A percentile compares a stretch with the other conserved stretches of the same genome.
phyloP scores from a whole-genome alignment of 2,329 filamentous ascomycete species.

The Monilinia vaccinii-corymbosi region DNA sequence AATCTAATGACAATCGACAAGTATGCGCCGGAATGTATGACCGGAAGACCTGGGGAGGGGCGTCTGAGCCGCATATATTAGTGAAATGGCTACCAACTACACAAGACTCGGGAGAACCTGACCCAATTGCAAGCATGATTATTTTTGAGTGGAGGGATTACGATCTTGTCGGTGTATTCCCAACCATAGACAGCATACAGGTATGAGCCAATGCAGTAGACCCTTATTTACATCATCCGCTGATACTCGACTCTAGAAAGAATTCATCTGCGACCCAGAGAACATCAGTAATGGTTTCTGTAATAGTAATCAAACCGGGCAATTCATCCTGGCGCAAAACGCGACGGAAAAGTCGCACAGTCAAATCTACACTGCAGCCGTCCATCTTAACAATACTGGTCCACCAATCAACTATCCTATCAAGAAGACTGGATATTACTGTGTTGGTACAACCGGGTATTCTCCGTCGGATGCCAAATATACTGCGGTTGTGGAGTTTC shows the following conservation, averaged over 20 bases:
- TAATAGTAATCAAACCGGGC: conserved; percentile 65
- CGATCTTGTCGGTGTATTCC: conserved; percentile 62
- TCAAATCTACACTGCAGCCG: conserved; percentile 67
- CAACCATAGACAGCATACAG: conserved; percentile 43
- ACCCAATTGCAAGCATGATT: conserved; percentile 73
- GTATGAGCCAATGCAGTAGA: conserved; percentile 33
- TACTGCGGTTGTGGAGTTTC: conserved; percentile 76
- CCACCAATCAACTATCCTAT: conserved; percentile 72
- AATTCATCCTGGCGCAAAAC: conserved; percentile 75
- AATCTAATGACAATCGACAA: conserved; percentile 68
- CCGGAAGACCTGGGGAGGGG: conserved; percentile 77
- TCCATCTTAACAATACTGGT: conserved; percentile 67
- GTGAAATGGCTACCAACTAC: conserved; percentile 63
- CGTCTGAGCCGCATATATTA: conserved; percentile 80
- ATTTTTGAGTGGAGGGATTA: conserved; percentile 94
- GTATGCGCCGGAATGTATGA: conserved; percentile 92
- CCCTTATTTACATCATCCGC: conserved; percentile 13
- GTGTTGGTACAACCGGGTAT: conserved; percentile 70
- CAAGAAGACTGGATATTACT: conserved; percentile 92
- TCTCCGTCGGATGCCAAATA: conserved; percentile 55
- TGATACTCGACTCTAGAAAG: conserved; percentile 38
- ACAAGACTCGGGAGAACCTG: conserved; percentile 49
- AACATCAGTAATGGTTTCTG: conserved; percentile 63
- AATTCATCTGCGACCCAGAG: conserved; percentile 68
- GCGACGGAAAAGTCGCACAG: conserved; percentile 62